Evolutionary conservation across 768 basidiomycete genomes (phyloP), one percentile per base, ranked within the genome.

Genomic region (Chalciporus sphaerocephalus): DNA sequence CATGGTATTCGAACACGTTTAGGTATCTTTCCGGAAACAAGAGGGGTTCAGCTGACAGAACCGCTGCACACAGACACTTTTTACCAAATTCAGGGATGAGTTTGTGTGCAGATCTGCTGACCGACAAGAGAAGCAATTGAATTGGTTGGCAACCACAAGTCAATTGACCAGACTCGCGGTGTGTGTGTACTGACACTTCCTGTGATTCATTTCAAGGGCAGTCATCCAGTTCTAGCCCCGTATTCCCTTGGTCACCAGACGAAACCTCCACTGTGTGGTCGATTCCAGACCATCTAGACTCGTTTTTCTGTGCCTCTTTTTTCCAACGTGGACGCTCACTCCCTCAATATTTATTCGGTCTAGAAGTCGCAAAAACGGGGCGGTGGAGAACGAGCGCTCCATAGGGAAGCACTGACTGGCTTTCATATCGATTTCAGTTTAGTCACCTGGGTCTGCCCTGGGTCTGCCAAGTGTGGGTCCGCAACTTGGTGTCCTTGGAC

Each of bases 401-500:
- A 15, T 27, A 21, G 40, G 9, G 15, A n/a, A 32, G 15, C 30
- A 12, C 30, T 15, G 38, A 20, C 37, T 21, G 38, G 30, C 42
- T 20, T 60, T 48, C 44, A 46, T 46, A 55, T 60, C 50, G 50
- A 57, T 54, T 36, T 37, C 36, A 3, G 20, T 46, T 37, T 25
- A 38, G 38, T 50, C 46, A 51, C 36, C 51, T 52, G 47, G 39
- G 24, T 25, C 24, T 25, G 24, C 24, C 11, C 37, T 24, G 38
- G 44, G 55, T n/a, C n/a, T n/a, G n/a, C n/a, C n/a, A n/a, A n/a
- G n/a, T n/a, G n/a, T n/a, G n/a, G n/a, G n/a, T n/a, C n/a, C n/a
- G n/a, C n/a, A 49, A 43, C 45, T 45, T 48, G 46, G 38, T 30
- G 18, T 28, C 28, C 46, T 27, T 24, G 57, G 65, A 67, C 65